phyloP scores from a whole-genome alignment of 164 flowering plant genomes.

The Echeveria elegans region DNA sequence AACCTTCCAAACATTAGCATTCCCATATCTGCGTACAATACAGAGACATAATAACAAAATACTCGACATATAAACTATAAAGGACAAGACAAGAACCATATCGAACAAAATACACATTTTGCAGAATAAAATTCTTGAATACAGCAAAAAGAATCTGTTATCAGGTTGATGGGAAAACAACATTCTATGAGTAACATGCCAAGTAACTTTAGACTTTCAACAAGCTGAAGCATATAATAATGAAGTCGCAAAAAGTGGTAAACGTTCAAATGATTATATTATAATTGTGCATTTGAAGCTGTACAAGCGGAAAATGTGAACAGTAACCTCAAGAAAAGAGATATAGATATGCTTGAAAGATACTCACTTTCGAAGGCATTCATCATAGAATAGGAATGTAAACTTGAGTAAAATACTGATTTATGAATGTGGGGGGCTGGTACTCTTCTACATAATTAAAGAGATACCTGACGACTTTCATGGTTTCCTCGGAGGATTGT shows the following conservation, averaged over 20 bases:
- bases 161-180: not conserved
- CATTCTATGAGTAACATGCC: not conserved
- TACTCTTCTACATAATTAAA: not conserved
- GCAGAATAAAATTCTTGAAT: not conserved
- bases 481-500: too few species aligned
- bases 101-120: not conserved
- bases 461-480: too few species aligned
- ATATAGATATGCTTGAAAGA: too few species aligned
- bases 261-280: too few species aligned
- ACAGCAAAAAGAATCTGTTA: not conserved
- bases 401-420: slow-evolving; percentile 95
- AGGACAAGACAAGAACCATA: too few species aligned
- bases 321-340: too few species aligned
- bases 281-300: too few species aligned
- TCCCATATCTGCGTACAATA: slow-evolving; percentile 63
- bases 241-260: too few species aligned
- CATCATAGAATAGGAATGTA: slow-evolving; percentile 98
- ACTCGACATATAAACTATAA: too few species aligned
- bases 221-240: not conserved
- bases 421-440: not conserved
- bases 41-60: not conserved
- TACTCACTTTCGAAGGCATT: slow-evolving; percentile 90
- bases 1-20: too few species aligned
- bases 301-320: slow-evolving; percentile 1
- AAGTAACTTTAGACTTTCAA: not conserved